phyloP scores from a whole-genome alignment of 1,284 basidiomycete genomes.

The Chiua sp. region DNA sequence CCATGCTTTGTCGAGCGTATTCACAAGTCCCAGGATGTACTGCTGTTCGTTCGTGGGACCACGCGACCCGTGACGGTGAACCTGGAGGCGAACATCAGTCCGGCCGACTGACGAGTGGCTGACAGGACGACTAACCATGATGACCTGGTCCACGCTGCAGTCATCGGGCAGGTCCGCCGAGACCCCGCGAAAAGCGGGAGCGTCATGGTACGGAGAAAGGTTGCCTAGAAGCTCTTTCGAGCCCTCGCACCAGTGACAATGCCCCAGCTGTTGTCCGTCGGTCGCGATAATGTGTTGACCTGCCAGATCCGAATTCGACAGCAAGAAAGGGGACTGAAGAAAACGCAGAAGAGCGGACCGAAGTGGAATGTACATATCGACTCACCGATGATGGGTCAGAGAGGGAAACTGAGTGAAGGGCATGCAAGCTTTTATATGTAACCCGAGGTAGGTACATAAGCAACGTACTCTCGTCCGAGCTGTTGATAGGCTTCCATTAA shows the following conservation, averaged over 20 bases:
- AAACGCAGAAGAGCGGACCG: slow-evolving; percentile 1
- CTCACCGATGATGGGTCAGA: too few species aligned
- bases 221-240: background rate
- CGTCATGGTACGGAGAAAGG: background rate
- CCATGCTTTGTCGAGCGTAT: slow-evolving; percentile 38
- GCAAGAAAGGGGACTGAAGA: background rate
- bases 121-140: slow-evolving; percentile 31
- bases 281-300: background rate
- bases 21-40: slow-evolving; percentile 39
- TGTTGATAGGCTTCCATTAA: too few species aligned
- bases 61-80: slow-evolving; percentile 37
- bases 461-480: too few species aligned
- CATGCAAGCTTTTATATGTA: too few species aligned
- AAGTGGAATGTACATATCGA: slow-evolving; percentile 1
- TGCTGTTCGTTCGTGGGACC: slow-evolving; percentile 22
- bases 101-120: background rate
- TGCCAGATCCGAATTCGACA: background rate
- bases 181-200: slow-evolving; percentile 30
- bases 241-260: background rate
- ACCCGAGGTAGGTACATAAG: too few species aligned
- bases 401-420: too few species aligned
- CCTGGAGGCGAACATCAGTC: slow-evolving; percentile 1
- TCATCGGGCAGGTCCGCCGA: slow-evolving; percentile 43
- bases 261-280: background rate
- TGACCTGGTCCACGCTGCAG: slow-evolving; percentile 49